phyloP scores from a whole-genome alignment of 2,329 filamentous ascomycete genomes.

The Epichloe elymi region DNA sequence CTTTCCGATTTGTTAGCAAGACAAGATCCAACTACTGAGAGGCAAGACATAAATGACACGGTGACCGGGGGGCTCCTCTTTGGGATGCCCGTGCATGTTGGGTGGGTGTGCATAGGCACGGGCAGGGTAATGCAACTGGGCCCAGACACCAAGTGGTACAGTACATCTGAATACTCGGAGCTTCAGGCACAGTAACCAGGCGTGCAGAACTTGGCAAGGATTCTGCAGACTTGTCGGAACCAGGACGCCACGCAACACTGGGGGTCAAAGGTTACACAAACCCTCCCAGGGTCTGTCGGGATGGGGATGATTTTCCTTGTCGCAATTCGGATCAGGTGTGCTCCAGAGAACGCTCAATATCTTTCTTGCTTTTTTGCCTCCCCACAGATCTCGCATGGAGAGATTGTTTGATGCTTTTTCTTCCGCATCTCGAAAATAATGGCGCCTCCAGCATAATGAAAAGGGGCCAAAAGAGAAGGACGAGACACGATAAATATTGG shows the following conservation, averaged over 20 bases:
- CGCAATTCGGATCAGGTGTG: not conserved
- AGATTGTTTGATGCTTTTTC: too few species aligned
- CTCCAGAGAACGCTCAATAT: not conserved
- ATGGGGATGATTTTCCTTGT: not conserved
- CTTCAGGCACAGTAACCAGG: slow-evolving; percentile 10
- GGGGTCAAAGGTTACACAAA: slow-evolving; percentile 11
- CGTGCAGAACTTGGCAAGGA: slow-evolving; percentile 9
- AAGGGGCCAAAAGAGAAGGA: not conserved
- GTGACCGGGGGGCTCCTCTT: slow-evolving; percentile 6
- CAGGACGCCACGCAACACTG: slow-evolving; percentile 12
- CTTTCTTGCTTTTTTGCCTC: not conserved
- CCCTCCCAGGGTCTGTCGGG: not conserved
- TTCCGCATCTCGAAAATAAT: too few species aligned
- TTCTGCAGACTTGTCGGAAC: slow-evolving; percentile 12
- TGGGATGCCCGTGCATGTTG: slow-evolving; percentile 9
- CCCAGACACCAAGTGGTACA: slow-evolving; percentile 9
- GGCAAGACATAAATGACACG: slow-evolving; percentile 9
- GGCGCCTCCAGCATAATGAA: not conserved
- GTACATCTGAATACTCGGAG: slow-evolving; percentile 12
- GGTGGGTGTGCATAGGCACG: slow-evolving; percentile 9
- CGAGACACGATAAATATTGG: not conserved
- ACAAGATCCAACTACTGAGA: not conserved
- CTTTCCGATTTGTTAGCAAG: slow-evolving; percentile 7
- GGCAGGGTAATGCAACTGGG: slow-evolving; percentile 7
- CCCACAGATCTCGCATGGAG: not conserved